Evolutionary conservation across 2,329 filamentous ascomycete species (phyloP).

Genomic region (Hirsutella rhossiliensis): DNA sequence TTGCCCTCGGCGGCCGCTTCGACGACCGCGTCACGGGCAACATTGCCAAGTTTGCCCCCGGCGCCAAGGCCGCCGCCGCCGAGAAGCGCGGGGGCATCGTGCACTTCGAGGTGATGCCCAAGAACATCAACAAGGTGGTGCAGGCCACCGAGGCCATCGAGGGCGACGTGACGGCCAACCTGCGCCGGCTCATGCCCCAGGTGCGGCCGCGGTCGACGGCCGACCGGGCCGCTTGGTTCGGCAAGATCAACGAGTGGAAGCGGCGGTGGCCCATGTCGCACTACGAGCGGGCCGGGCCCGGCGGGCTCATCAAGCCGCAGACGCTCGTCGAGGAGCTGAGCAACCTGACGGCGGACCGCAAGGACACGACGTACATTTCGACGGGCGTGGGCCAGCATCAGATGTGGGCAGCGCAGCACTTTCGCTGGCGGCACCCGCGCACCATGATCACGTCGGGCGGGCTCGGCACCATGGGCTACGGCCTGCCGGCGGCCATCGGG

Average conservation of each 20-base stretch:
- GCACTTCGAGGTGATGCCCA: slow-evolving; percentile 97
- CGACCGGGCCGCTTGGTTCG: slow-evolving; percentile 76
- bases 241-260: slow-evolving; percentile 86
- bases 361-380: slow-evolving; percentile 75
- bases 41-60: slow-evolving; percentile 78
- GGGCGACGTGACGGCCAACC: slow-evolving; percentile 76
- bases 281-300: slow-evolving; percentile 66
- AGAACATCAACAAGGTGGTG: slow-evolving; percentile 99
- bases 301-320: slow-evolving; percentile 87
- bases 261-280: slow-evolving; percentile 71
- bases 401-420: slow-evolving; percentile 98
- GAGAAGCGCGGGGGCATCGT: slow-evolving; percentile 88
- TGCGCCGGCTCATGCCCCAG: slow-evolving; percentile 61
- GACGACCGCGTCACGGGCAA: slow-evolving; percentile 87
- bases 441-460: slow-evolving; percentile 96
- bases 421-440: slow-evolving; percentile 82
- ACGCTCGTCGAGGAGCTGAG: slow-evolving; percentile 84
- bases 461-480: slow-evolving; percentile 79
- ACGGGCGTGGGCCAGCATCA: slow-evolving; percentile 97
- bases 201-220: slow-evolving; percentile 49
- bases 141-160: slow-evolving; percentile 93
- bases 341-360: slow-evolving; percentile 66
- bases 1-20: slow-evolving; percentile 86
- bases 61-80: slow-evolving; percentile 70
- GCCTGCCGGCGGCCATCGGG: slow-evolving; percentile 87